Percentiles rank a stretch among this genome's conserved stretches.
Conservation (phyloP, 805 yeast genomes). For the Saturnispora zaruensis region DNA sequence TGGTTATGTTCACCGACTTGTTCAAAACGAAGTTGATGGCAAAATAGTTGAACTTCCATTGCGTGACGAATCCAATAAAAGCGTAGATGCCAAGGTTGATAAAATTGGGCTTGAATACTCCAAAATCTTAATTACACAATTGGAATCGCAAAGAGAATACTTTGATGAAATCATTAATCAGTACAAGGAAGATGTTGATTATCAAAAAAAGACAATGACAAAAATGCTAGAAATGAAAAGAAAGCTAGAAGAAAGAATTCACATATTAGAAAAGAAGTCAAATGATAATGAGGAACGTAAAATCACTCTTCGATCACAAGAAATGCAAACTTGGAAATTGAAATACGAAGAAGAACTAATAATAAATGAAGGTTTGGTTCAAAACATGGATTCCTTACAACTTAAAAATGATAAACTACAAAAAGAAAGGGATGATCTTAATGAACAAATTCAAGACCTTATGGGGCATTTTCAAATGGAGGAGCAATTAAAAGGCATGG, state of each 20-base stretch:
- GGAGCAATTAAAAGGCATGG: conserved; percentile 61
- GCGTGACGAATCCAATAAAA: conserved; percentile 18
- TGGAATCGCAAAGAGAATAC: conserved; percentile 79
- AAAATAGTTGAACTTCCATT: conserved; percentile 71
- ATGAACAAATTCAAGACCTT: conserved; percentile 62
- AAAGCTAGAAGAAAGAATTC: conserved; percentile 16
- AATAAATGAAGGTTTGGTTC: conserved; percentile 34
- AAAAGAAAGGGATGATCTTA: conserved; percentile 38
- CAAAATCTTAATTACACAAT: conserved; percentile 64
- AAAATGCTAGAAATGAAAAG: conserved; percentile 23
- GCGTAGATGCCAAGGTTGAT: conserved; percentile 37
- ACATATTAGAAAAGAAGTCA: conserved; percentile 7
- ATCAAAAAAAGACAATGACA: conserved; percentile 12
- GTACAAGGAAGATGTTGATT: conserved; percentile 17
- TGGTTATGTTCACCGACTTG: conserved; percentile 75
- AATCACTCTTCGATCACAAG: conserved; percentile 15
- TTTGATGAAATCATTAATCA: conserved; percentile 49
- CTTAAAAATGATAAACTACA: conserved; percentile 29
- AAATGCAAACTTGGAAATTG: conserved; percentile 15
- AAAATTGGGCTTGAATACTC: conserved; percentile 72
- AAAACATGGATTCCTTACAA: conserved; percentile 32
- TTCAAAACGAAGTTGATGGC: conserved; percentile 83
- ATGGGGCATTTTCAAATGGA: conserved; percentile 74
- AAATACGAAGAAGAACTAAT: conserved; percentile 39
- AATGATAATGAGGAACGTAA: conserved; percentile 11